phyloP scores from a whole-genome alignment of 2,329 filamentous ascomycete genomes.

The Elsinoe batatas region DNA sequence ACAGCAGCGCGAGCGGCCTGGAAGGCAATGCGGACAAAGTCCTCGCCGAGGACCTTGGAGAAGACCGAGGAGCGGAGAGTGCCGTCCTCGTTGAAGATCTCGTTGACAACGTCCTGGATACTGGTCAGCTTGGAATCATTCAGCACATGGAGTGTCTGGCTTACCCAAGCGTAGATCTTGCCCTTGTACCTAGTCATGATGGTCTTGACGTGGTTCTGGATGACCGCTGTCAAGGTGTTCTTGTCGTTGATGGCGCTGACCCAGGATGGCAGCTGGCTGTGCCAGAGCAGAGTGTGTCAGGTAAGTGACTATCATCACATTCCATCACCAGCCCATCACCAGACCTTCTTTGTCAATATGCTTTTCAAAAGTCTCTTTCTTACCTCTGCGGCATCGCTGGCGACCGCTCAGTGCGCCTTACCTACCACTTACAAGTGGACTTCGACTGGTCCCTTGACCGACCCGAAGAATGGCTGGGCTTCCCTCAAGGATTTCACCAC shows the following conservation, averaged over 20 bases:
- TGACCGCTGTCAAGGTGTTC: conserved; percentile 31
- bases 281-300: conserved; percentile 34
- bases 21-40: conserved; percentile 23
- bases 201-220: conserved; percentile 34
- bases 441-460: conserved; percentile 41
- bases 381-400: conserved; percentile 12
- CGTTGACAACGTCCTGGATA: conserved; percentile 14
- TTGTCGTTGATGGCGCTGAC: conserved; percentile 30
- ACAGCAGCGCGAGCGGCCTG: conserved; percentile 16
- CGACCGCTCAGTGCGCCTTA: conserved; percentile 35
- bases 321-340: background rate
- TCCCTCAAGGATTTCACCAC: conserved; percentile 55
- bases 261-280: conserved; percentile 33
- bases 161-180: conserved; percentile 14
- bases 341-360: background rate
- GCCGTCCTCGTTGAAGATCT: conserved; percentile 19
- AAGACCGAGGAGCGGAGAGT: conserved; percentile 21
- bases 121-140: conserved; percentile 23
- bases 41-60: conserved; percentile 22
- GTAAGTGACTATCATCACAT: too few relatives aligned
- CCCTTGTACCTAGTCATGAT: conserved; percentile 31
- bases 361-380: background rate
- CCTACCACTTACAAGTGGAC: conserved; percentile 49
- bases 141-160: background rate
- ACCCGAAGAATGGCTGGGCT: conserved; percentile 45